These are phyloP conservation scores for Leucoagaricus sp. DNA, from an alignment of 1,284 basidiomycete genomes.

Conservation along the genomic window DNA sequence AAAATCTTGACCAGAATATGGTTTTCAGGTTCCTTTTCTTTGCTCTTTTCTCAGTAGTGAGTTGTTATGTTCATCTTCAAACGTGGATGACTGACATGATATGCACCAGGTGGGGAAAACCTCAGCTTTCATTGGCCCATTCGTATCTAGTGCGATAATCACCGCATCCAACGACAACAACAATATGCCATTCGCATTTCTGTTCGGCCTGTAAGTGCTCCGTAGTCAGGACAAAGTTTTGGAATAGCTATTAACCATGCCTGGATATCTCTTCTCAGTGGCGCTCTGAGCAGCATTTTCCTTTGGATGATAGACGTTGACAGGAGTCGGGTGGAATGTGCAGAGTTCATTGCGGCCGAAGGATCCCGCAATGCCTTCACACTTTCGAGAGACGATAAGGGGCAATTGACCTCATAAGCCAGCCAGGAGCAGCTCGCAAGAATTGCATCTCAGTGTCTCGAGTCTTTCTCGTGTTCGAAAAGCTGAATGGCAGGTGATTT, in stretches of 20 bases:
- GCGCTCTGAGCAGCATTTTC: conserved; percentile 62
- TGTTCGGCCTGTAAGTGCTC: conserved; percentile 64
- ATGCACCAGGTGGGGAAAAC: conserved; percentile 64
- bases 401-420: background rate
- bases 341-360: conserved; percentile 63
- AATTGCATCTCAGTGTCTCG: too few species aligned
- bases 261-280: conserved; percentile 38
- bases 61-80: conserved; percentile 14
- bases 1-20: background rate
- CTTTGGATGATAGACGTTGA: conserved; percentile 70
- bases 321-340: conserved; percentile 69
- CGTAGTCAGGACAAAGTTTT: background rate
- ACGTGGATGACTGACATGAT: background rate
- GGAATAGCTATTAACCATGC: background rate
- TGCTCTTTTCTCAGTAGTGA: conserved; percentile 71
- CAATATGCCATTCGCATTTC: conserved; percentile 82
- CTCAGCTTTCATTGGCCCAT: conserved; percentile 80
- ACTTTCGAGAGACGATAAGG: background rate
- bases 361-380: conserved; percentile 49
- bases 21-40: conserved; percentile 71
- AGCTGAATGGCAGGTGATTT: too few species aligned
- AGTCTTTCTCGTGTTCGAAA: background rate
- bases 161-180: conserved; percentile 70
- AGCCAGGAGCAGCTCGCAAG: background rate
- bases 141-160: conserved; percentile 77